Base-by-base conservation (phyloP, 768 basidiomycete genomes). In the Trametes gibbosa region DNA sequence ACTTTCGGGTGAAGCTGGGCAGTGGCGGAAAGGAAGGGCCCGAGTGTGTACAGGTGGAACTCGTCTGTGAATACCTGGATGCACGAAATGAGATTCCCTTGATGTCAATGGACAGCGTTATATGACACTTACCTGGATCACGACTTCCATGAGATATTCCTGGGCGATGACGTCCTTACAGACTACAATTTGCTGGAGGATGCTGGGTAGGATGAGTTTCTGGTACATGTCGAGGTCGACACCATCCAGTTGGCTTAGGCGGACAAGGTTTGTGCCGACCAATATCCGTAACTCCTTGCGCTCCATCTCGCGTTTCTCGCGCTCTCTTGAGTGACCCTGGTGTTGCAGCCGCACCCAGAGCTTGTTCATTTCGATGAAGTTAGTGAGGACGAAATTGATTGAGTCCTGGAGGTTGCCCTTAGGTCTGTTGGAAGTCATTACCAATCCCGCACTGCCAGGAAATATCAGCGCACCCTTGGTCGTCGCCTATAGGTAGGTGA, bases 321-420 rank as follows among this genome's bases (percentile, higher is more conserved):
- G 86, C 72, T 99, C 97, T 47, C 94, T 84, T 1, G 95, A 97
- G 68, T 98, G 95, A 0, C 96, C 97, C 69, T 96, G 92, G 68
- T 99, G 97, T 73, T 98, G 97, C 12, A 98, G 81, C 40, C 97
- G 91, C 2, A 99, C 96, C 97, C 97, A 98, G 23, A 98, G 86
- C 72, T 98, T 99, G 82, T 98, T 98, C 96, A 98, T 99, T 71
- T 99, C 97, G 70, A 99, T 93, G 69, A 99, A 98, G 74, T 98
- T 98, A 60, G 95, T 98, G 59, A 99, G 81, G 40, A 98, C 95
- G 70, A 98, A 98, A 2, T 85, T 84, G 62, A 92, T 96, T 0
- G 95, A 98, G 73, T 99, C 97, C 75, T 95, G 89, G 2, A 99
- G 79, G 70, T 94, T 92, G 48, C 96, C 97, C 48, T 77, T 73